Conservation (phyloP, 2,329 filamentous ascomycete genomes). For the Fusarium oxysporum region DNA sequence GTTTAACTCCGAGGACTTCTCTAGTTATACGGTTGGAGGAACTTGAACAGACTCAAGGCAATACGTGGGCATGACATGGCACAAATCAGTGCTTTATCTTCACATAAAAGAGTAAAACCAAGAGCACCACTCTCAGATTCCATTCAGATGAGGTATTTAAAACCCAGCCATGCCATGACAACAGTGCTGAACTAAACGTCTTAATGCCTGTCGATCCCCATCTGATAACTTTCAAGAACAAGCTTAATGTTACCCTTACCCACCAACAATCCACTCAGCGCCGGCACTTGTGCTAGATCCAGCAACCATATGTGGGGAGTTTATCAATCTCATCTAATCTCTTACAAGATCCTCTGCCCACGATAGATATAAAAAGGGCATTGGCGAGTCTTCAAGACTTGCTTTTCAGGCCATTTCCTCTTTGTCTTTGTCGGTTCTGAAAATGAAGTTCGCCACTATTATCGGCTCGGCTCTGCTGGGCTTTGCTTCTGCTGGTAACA, state of each 20-base stretch:
- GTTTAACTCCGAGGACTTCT: background rate
- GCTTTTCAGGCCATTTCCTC: background rate
- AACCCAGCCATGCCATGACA: background rate
- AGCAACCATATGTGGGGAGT: constrained; percentile 12
- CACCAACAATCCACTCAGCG: constrained; percentile 25
- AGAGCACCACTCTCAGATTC: background rate
- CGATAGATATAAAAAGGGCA: constrained; percentile 1
- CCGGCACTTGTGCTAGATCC: constrained; percentile 17
- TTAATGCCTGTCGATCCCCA: constrained; percentile 19
- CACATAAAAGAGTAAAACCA: background rate
- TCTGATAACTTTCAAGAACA: constrained; percentile 11
- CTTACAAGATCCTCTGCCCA: background rate
- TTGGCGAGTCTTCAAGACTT: background rate
- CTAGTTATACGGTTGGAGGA: background rate
- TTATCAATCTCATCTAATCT: constrained; percentile 45
- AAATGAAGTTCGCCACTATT: constrained; percentile 29
- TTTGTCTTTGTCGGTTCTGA: background rate
- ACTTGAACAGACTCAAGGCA: background rate
- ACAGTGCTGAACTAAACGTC: background rate
- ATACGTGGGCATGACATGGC: background rate
- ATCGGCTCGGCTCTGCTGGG: constrained; percentile 22
- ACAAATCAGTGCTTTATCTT: background rate
- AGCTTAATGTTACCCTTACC: constrained; percentile 31
- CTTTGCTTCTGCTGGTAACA: constrained; percentile 18
- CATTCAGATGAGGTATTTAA: constrained; percentile 1